phyloP scores from a whole-genome alignment of 331 rosid species.

The Ulmus americana region DNA sequence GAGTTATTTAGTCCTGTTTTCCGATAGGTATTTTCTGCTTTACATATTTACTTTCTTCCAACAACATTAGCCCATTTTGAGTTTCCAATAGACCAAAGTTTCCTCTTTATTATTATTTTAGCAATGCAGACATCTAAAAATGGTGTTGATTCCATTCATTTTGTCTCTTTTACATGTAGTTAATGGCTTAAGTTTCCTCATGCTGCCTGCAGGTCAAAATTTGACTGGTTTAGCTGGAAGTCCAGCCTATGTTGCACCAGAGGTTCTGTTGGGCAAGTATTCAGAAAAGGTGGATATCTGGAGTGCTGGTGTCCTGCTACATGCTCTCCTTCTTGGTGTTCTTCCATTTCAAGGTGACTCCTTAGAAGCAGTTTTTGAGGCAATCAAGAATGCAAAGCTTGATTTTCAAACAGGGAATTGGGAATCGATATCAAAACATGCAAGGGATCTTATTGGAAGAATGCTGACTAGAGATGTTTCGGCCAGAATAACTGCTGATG shows the following conservation, averaged over 20 bases:
- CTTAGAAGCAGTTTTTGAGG: slow-evolving; percentile 83
- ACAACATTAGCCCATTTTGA: neutral
- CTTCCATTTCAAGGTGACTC: slow-evolving; percentile 93
- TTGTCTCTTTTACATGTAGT: slow-evolving; percentile 5
- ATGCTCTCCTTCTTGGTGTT: slow-evolving; percentile 70
- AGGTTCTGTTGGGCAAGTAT: slow-evolving; percentile 75
- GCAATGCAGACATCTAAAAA: neutral
- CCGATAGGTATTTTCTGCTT: neutral
- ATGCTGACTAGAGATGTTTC: slow-evolving; percentile 90
- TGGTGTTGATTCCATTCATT: neutral
- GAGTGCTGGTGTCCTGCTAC: slow-evolving; percentile 98
- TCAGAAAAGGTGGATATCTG: slow-evolving; percentile 91
- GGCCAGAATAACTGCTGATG: slow-evolving; percentile 84
- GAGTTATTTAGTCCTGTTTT: neutral
- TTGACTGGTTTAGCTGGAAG: slow-evolving; percentile 98
- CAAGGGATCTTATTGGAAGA: slow-evolving; percentile 81
- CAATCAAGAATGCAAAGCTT: slow-evolving; percentile 64
- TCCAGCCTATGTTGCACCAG: slow-evolving; percentile 99
- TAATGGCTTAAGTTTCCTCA: slow-evolving; percentile 8
- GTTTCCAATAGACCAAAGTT: neutral
- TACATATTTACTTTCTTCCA: neutral
- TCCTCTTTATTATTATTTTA: neutral
- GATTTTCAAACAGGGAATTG: slow-evolving; percentile 75
- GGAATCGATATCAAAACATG: slow-evolving; percentile 81
- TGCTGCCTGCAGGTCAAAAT: slow-evolving; percentile 63